Evolutionary conservation across 345 rosid genomes (phyloP), one percentile per base, ranked within the genome.

Genomic region (Physaria fendleri): DNA sequence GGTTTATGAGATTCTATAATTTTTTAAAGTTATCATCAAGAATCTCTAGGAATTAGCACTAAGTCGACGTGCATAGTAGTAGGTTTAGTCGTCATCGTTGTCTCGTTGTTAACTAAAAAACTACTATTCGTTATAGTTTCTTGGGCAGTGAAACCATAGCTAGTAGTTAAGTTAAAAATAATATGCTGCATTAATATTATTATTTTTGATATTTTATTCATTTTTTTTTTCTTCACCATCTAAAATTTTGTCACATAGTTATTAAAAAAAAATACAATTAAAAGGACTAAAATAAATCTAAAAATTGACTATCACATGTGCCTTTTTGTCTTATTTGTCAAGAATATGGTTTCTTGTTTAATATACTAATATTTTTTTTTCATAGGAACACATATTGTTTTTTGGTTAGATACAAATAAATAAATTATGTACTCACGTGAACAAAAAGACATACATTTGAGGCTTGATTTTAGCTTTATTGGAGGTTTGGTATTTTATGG

Each of bases 401-500:
- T n/a, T n/a, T n/a, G n/a, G n/a, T n/a, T n/a, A n/a, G n/a, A n/a
- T n/a, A n/a, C n/a, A n/a, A n/a, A n/a, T n/a, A n/a, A n/a, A n/a
- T n/a, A n/a, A n/a, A n/a, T n/a, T n/a, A n/a, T n/a, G n/a, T n/a
- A n/a, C n/a, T n/a, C n/a, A n/a, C n/a, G n/a, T n/a, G n/a, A n/a
- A n/a, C n/a, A n/a, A n/a, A n/a, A n/a, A n/a, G n/a, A n/a, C n/a
- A n/a, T n/a, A n/a, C n/a, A 25, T 4, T 5, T 25, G 28, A 25
- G 6, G 1, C 6, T 25, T 25, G 28, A 25, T 25, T n/a, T n/a
- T n/a, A n/a, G n/a, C n/a, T n/a, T n/a, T n/a, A n/a, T 68, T 85
- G 79, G 94, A 86, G 48, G 66, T 78, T 68, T 86, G 94, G 94
- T 86, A 86, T 69, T 86, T 83, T 16, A 78, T 82, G 65, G 83